Conservation (phyloP, 2,329 filamentous ascomycete genomes). For the Stemphylium lycopersici region DNA sequence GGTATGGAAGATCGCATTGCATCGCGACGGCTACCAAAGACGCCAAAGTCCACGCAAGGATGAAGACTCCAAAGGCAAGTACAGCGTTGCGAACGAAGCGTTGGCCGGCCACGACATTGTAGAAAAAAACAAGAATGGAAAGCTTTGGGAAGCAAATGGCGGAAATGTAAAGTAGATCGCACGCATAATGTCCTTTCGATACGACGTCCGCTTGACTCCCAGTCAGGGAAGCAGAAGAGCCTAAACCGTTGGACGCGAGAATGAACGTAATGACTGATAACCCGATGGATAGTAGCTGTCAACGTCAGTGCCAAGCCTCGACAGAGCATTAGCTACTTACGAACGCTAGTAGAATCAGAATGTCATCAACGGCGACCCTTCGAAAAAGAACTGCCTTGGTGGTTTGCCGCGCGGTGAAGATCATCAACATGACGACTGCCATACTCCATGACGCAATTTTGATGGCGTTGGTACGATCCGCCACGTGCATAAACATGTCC, state of each 20-base stretch:
- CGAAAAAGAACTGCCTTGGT: constrained; percentile 36
- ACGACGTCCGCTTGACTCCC: constrained; percentile 26
- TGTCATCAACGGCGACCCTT: constrained; percentile 35
- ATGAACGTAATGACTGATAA: constrained; percentile 34
- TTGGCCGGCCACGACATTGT: constrained; percentile 29
- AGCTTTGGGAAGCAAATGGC: constrained; percentile 41
- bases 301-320: constrained; percentile 9
- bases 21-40: constrained; percentile 36
- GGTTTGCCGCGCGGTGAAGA: constrained; percentile 33
- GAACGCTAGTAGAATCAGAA: constrained; percentile 39
- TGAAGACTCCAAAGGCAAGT: constrained; percentile 28
- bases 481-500: constrained; percentile 8
- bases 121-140: constrained; percentile 36
- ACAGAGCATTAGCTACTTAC: constrained; percentile 19
- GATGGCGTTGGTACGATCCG: constrained; percentile 29
- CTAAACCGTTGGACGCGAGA: constrained; percentile 36
- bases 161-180: constrained; percentile 42
- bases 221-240: constrained; percentile 20
- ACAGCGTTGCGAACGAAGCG: constrained; percentile 28
- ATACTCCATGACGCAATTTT: constrained; percentile 36
- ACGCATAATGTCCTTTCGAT: constrained; percentile 42
- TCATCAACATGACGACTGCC: constrained; percentile 26
- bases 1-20: constrained; percentile 39
- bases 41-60: constrained; percentile 35
- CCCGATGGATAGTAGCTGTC: constrained; percentile 34